Evolutionary conservation across 1,139 yeast species (phyloP), one percentile per base, ranked within the genome.

Genomic region (Geotrichum carabidarum): DNA sequence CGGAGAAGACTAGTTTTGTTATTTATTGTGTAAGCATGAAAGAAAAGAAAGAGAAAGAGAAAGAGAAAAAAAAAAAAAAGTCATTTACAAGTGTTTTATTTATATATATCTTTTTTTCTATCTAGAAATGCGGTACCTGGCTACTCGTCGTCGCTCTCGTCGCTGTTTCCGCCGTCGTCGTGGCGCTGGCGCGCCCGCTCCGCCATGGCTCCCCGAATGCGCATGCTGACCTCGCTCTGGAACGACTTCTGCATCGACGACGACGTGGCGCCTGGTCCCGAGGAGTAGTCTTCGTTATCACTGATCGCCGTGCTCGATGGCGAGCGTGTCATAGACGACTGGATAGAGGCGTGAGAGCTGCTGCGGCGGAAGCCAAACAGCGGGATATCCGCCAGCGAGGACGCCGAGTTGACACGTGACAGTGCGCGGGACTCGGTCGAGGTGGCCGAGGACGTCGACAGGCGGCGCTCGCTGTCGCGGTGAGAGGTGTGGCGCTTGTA

Each of bases 1-100:
- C 7, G 98, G 98, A 18, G 98, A 93, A 69, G 97, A 34, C 14
- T 34, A 34, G 37, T 34, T 34, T 34, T 11, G 37, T 18, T 12
- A 14, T 38, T 36, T 35, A 15, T 35, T 37, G 32, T 43, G 50
- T 18, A 50, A 22, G 27, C 11, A 40, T 2, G 7, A 18, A 15
- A 40, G 12, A 40, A 9, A 40, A 40, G 18, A 12, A 40, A 15
- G 8, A 6, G 18, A 40, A 15, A 38, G 12, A 14, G 12, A 38
- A 8, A 38, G 12, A 43, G n/a, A 15, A 43, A 43, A 15, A 15
- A 43, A 44, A 14, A 2, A 18, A 12, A 32, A 22, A 12, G 11
- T 17, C 31, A 44, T 44, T 8, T 43, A 43, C 45, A 43, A 27
- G 5, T 12, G 22, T 42, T n/a, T 15, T 35, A 22, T 22, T 22